These are phyloP conservation scores for Salix udensis DNA, from an alignment of 345 rosid species.

Conservation along the genomic window DNA sequence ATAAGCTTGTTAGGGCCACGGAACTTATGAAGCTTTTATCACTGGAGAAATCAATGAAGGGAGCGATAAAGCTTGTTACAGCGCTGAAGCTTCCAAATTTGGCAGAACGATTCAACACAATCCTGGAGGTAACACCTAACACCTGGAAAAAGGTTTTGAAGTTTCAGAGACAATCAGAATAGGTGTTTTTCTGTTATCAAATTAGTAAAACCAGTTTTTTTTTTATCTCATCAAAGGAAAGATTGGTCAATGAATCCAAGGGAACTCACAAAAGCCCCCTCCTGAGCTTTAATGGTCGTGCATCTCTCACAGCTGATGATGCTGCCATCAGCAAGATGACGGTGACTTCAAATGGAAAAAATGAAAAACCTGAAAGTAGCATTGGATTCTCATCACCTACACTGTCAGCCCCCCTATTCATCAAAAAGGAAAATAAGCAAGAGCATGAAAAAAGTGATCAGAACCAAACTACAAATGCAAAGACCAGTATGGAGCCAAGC, in stretches of 20 bases:
- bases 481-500: conserved; percentile 19
- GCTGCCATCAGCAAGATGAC: conserved; percentile 26
- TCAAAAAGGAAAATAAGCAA: conserved; percentile 42
- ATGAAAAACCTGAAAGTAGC: conserved; percentile 31
- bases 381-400: conserved; percentile 29
- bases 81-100: conserved; percentile 86
- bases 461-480: conserved; percentile 17
- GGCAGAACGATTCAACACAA: conserved; percentile 75
- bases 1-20: conserved; percentile 72
- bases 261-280: conserved; percentile 18
- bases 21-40: conserved; percentile 75
- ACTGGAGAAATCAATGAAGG: conserved; percentile 75
- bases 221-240: conserved; percentile 45
- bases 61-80: conserved; percentile 84
- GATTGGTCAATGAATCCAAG: conserved; percentile 55
- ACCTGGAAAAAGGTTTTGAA: not conserved
- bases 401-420: conserved; percentile 44
- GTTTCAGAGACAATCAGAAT: not conserved
- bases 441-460: conserved; percentile 31
- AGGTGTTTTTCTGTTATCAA: not conserved
- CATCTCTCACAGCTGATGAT: conserved; percentile 15
- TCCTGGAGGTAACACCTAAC: conserved; percentile 58
- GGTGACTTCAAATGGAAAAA: conserved; percentile 25
- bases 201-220: conserved; percentile 9
- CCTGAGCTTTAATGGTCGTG: conserved; percentile 12